Evolutionary conservation across 163 green algal species (phyloP).

Genomic region (Volvox carteri): DNA sequence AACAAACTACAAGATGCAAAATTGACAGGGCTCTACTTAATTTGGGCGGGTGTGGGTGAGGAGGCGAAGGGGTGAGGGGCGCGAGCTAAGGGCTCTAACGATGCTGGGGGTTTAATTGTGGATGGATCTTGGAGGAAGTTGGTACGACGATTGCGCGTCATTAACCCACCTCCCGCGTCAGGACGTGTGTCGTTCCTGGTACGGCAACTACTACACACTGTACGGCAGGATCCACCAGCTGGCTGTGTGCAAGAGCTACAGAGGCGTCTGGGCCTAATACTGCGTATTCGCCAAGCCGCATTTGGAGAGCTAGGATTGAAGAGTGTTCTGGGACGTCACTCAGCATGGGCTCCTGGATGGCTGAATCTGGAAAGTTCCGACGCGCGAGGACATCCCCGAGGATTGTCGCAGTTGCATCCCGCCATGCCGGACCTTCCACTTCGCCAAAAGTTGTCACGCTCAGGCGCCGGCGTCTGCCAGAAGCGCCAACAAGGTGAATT

Average conservation of each 20-base stretch:
- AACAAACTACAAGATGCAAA: no score
- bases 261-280: constrained; percentile 1
- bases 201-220: constrained; percentile 12
- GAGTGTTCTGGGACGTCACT: no score
- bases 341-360: not conserved
- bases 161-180: not conserved
- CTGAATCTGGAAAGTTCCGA: not conserved
- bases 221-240: not conserved
- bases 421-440: not conserved
- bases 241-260: not conserved
- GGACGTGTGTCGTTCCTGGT: not conserved
- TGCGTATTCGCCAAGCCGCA: constrained; percentile 4
- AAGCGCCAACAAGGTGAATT: not conserved
- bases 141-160: no score
- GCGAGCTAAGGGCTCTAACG: no score
- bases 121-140: no score
- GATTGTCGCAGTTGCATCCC: not conserved
- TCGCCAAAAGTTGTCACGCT: constrained; percentile 32
- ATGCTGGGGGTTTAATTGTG: no score
- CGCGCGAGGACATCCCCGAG: constrained; percentile 1
- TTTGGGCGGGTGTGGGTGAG: no score
- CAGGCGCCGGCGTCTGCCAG: not conserved
- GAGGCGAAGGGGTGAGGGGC: no score
- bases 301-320: not conserved
- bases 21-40: no score